A percentile compares a stretch with the other conserved stretches of the same genome.
phyloP scores from a whole-genome alignment of 2,329 filamentous ascomycete species.

The Aspergillus spinulosporus region DNA sequence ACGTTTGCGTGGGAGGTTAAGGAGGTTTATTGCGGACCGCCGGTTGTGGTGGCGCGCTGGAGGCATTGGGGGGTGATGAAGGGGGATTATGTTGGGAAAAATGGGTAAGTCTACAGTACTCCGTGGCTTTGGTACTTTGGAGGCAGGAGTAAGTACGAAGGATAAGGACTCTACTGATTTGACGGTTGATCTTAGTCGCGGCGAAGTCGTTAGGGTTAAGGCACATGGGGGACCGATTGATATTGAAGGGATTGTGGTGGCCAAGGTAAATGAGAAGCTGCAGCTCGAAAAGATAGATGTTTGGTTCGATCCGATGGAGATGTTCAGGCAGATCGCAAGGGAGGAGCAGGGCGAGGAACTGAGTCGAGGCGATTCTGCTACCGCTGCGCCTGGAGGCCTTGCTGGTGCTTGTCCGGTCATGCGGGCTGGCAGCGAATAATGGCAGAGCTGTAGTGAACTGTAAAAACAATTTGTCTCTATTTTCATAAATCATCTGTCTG shows the following conservation, averaged over 20 bases:
- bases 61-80: slow-evolving; percentile 68
- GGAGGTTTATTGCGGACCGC: slow-evolving; percentile 66
- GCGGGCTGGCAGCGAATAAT: background rate
- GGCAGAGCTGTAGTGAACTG: no score
- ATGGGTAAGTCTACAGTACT: slow-evolving; percentile 49
- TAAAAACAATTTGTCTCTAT: no score
- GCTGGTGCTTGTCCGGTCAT: slow-evolving; percentile 14
- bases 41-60: slow-evolving; percentile 64
- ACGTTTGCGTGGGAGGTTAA: slow-evolving; percentile 70
- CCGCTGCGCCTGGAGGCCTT: background rate
- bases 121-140: no score
- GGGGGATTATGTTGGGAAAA: slow-evolving; percentile 65
- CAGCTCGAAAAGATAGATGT: slow-evolving; percentile 61
- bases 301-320: slow-evolving; percentile 66
- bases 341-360: slow-evolving; percentile 6
- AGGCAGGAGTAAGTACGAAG: no score
- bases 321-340: slow-evolving; percentile 63
- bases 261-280: slow-evolving; percentile 61
- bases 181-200: slow-evolving; percentile 49
- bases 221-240: slow-evolving; percentile 63
- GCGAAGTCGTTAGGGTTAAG: slow-evolving; percentile 63
- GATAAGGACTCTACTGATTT: background rate
- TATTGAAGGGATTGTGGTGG: slow-evolving; percentile 64
- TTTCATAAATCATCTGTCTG: no score
- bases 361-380: background rate